Base-by-base conservation (phyloP, 352 stramenopile genomes). In the Blastocystis sp. region DNA sequence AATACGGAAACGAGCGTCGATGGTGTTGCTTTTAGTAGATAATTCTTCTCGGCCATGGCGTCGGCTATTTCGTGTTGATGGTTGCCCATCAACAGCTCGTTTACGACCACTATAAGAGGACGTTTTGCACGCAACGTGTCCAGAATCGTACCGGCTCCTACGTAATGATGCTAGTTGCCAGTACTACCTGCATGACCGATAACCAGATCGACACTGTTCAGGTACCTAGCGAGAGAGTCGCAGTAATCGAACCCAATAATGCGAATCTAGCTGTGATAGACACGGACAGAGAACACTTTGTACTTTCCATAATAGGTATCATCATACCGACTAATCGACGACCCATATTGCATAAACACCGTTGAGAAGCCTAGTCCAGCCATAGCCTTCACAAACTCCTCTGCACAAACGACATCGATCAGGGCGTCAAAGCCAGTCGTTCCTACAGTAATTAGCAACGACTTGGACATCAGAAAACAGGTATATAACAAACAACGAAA, bases 61-160 rank as follows among this genome's bases (percentile, higher is more conserved):
- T 79, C 63, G 26, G 76, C 76, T 63, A 87, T 87, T 29, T 87
- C 76, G 15, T 76, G 76, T 77, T 87, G 76, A 43, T 87, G 76
- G 7, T 87, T 87, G 0, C 63, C 63, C 76, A 87, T 87, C 63
- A 87, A 43, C 18, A 11, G 20, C n/a, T 87, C 76, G n/a, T 87
- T 87, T 18, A 87, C 63, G 8, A 87, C 76, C 11, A 73, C 76
- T 18, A 87, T 61, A 18, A 87, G 61, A 41, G 20, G 34, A 23
- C 39, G 73, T 18, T 61, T 8, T 15, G 43, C 11, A 11, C 76
- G 47, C 0, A 87, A 39, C 6, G 59, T 62, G 23, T 73, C 76
- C 15, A 87, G 23, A 70, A 87, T 87, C 8, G 76, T 87, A 55
- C 76, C 76, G 13, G 76, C 76, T n/a, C 76, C 76, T 87, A 77